Base-by-base conservation (phyloP, 1,284 basidiomycete species). In the Marasmius fiardii region DNA sequence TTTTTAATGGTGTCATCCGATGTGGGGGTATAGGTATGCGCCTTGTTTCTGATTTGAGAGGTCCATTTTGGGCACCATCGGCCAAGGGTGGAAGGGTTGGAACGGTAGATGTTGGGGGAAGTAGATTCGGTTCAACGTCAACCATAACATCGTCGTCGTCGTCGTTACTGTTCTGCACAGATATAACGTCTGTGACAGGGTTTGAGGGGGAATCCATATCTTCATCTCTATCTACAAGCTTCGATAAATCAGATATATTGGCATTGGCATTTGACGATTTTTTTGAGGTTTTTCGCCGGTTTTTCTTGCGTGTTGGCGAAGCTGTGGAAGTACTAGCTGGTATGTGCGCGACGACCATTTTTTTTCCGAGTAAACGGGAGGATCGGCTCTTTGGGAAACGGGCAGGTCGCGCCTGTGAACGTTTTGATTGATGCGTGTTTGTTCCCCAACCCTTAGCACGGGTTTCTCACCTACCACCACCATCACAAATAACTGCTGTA, bases 1-100 rank as follows among this genome's bases (percentile, higher is more conserved):
- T 93, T 75, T 98, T 97, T 56, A 99, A 74, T 4, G 97, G 97
- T 14, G 94, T 95, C 92, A 98, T 95, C 51, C 96, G 86, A 72
- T 99, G 97, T 7, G 94, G 94, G 3, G 96, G 97, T 68, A 99
- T 92, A 21, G 93, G 80, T 64, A 99, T 85, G 53, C 90, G 78
- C 66, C 93, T 78, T 48, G 81, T 87, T 71, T 96, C 93, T 18
- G 89, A 86, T 70, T 90, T 93, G 57, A 84, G 74, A 16, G 77
- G 69, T 3, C 79, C 68, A n/a, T n/a, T 41, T 55, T 79, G 78
- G 54, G 79, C 78, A 2, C 80, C 81, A 51, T 80, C 76, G 5
- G 85, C 78, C 20, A 83, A 76, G 8, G 87, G 78, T 33, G 82
- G 77, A 67, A 92, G 92, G 16, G 76, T 72, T n/a, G 88, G 86